Evolutionary conservation across 2,329 filamentous ascomycete species (phyloP).

Genomic region (Apiospora koreana): DNA sequence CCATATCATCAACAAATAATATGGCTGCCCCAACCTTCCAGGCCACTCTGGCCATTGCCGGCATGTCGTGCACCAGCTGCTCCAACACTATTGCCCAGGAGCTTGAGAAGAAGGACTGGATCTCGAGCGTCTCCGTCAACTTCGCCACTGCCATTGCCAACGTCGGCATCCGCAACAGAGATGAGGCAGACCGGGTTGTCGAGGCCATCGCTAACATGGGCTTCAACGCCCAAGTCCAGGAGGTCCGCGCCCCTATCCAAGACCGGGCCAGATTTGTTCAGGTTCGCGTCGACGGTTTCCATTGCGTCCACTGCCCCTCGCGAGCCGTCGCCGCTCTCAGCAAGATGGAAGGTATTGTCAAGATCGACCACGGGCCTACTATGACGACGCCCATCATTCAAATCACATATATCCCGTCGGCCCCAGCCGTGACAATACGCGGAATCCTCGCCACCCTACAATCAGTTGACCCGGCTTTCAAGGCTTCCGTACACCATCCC

Average conservation of each 20-base stretch:
- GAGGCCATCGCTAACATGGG: slow-evolving; percentile 63
- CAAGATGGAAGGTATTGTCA: slow-evolving; percentile 52
- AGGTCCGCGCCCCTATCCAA: slow-evolving; percentile 28
- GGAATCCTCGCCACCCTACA: slow-evolving; percentile 70
- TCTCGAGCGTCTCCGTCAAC: slow-evolving; percentile 61
- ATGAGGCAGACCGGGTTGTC: slow-evolving; percentile 48
- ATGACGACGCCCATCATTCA: slow-evolving; percentile 67
- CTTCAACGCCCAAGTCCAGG: slow-evolving; percentile 63
- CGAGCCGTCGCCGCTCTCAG: slow-evolving; percentile 56
- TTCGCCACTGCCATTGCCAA: slow-evolving; percentile 68
- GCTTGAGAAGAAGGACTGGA: slow-evolving; percentile 58
- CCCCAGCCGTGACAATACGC: slow-evolving; percentile 73
- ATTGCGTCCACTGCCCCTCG: slow-evolving; percentile 70
- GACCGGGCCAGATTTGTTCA: slow-evolving; percentile 55
- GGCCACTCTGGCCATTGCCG: slow-evolving; percentile 56
- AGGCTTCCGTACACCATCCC: slow-evolving; percentile 72
- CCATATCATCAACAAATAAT: not conserved
- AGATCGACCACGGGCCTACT: slow-evolving; percentile 56
- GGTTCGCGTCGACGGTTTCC: slow-evolving; percentile 70
- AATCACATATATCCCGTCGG: slow-evolving; percentile 68
- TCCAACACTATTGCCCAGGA: slow-evolving; percentile 62
- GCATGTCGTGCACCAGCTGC: slow-evolving; percentile 76
- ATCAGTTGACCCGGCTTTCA: slow-evolving; percentile 65
- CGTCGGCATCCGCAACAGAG: slow-evolving; percentile 54
- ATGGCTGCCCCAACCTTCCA: slow-evolving; percentile 24